Conservation (phyloP, 2,329 filamentous ascomycete genomes). For the Gnomoniopsis sp. region DNA sequence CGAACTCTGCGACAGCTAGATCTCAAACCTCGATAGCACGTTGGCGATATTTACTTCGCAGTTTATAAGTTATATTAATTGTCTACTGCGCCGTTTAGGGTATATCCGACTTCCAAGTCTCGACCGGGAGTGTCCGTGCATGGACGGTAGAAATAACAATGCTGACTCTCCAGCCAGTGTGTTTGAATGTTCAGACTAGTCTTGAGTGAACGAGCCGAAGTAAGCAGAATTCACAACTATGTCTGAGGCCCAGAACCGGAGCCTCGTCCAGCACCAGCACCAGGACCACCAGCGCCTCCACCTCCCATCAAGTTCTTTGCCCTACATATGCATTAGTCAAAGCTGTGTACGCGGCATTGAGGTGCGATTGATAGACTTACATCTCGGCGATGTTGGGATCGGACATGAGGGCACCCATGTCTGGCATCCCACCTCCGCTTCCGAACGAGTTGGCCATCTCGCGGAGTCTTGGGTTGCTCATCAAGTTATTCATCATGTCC, state of each 20-base stretch:
- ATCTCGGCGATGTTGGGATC: conserved; percentile 91
- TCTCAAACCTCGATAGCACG: too few species aligned
- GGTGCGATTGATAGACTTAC: conserved; percentile 53
- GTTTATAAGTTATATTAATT: neutral
- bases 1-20: too few species aligned
- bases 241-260: conserved; percentile 1
- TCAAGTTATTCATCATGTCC: conserved; percentile 83
- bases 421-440: conserved; percentile 80
- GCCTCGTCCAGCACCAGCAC: conserved; percentile 16
- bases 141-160: neutral
- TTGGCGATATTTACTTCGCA: neutral
- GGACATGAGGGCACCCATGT: conserved; percentile 80
- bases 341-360: neutral
- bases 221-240: neutral
- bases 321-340: conserved; percentile 18
- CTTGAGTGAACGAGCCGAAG: neutral
- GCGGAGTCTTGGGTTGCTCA: conserved; percentile 86
- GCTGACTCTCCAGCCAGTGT: neutral
- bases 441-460: conserved; percentile 83
- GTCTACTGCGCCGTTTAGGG: neutral
- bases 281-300: conserved; percentile 23
- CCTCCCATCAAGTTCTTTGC: conserved; percentile 29
- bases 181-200: neutral
- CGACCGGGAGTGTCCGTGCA: neutral
- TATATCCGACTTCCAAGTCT: neutral